These are phyloP conservation scores for Pythium aristosporum DNA, from an alignment of 352 stramenopile species.

Conservation along the genomic window DNA sequence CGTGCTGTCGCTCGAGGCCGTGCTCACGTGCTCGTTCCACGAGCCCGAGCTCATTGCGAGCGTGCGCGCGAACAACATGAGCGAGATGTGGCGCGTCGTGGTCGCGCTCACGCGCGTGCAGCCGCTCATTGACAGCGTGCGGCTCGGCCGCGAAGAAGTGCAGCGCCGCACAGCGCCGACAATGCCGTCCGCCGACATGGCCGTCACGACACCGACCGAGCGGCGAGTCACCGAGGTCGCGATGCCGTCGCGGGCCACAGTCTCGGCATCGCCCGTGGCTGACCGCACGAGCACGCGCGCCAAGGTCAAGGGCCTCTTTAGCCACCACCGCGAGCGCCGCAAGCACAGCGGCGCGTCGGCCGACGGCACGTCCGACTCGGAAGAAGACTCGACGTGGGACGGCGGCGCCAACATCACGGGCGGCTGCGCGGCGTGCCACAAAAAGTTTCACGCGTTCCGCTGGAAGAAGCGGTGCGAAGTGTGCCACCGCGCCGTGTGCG, in stretches of 20 bases:
- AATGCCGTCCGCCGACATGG: background rate
- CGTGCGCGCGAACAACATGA: slow-evolving; percentile 38
- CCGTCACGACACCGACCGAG: background rate
- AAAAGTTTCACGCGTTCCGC: slow-evolving; percentile 70
- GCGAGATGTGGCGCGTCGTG: slow-evolving; percentile 50
- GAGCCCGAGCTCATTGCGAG: slow-evolving; percentile 19
- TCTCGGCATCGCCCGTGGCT: background rate
- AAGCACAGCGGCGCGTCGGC: slow-evolving; percentile 17
- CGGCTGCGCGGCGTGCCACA: slow-evolving; percentile 54
- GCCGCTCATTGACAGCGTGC: slow-evolving; percentile 43
- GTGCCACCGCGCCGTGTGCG: slow-evolving; percentile 58
- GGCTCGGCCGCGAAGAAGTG: slow-evolving; percentile 31
- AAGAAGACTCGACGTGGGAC: slow-evolving; percentile 30
- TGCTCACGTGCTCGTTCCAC: slow-evolving; percentile 41
- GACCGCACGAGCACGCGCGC: slow-evolving; percentile 22
- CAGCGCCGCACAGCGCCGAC: slow-evolving; percentile 9
- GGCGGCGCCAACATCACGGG: slow-evolving; percentile 25
- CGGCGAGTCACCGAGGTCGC: slow-evolving; percentile 16
- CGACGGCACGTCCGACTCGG: slow-evolving; percentile 15
- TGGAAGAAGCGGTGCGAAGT: slow-evolving; percentile 72
- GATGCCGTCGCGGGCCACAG: slow-evolving; percentile 1
- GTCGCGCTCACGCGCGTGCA: slow-evolving; percentile 58
- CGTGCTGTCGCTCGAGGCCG: slow-evolving; percentile 60
- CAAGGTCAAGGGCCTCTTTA: slow-evolving; percentile 23
- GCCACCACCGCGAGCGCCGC: slow-evolving; percentile 18